Evolutionary conservation across 169 alveolate genomes (phyloP).

Genomic region (Ichthyophthirius multifiliis): DNA sequence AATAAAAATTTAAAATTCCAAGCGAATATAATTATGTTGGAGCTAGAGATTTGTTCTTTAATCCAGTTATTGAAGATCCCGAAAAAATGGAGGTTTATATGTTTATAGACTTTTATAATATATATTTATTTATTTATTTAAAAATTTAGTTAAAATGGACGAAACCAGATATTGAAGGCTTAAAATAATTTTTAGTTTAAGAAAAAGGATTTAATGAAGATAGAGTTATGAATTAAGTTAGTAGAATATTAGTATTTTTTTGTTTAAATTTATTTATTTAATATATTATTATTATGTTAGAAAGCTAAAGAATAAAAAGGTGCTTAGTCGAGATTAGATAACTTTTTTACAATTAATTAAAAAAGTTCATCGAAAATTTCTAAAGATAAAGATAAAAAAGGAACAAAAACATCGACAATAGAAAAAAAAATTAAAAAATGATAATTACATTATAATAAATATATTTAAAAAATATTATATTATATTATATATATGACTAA

Average conservation of each 20-base stretch:
- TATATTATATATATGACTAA: no score
- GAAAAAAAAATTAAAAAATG: no score
- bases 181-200: conserved; percentile 61
- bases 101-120: neutral
- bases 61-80: conserved; percentile 54
- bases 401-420: no score
- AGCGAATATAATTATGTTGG: conserved; percentile 51
- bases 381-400: no score
- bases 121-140: neutral
- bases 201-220: conserved; percentile 66
- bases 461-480: no score
- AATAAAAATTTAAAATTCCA: conserved; percentile 55
- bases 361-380: neutral
- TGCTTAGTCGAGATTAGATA: neutral
- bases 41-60: conserved; percentile 63
- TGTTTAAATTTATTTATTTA: neutral
- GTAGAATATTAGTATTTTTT: conserved; percentile 15
- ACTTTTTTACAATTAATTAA: neutral
- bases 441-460: no score
- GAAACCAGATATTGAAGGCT: conserved; percentile 55
- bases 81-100: conserved; percentile 28
- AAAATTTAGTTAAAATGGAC: conserved; percentile 41
- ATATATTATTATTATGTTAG: neutral
- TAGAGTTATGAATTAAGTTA: conserved; percentile 60
- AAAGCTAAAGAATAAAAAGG: conserved; percentile 22